A percentile compares a stretch with the other conserved stretches of the same genome.
phyloP scores from a whole-genome alignment of 164 flowering plant genomes.

The Chimonanthus praecox region DNA sequence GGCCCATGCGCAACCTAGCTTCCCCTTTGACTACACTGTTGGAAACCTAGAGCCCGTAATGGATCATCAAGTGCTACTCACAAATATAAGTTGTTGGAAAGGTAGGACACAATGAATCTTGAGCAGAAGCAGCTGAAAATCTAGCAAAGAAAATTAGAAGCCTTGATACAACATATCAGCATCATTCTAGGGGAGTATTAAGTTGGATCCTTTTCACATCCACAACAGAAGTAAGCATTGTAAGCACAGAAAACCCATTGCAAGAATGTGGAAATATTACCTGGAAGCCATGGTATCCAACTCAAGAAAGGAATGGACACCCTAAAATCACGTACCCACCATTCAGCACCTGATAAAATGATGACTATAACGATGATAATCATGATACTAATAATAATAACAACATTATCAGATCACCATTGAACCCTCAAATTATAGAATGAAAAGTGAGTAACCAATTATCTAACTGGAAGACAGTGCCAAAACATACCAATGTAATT shows the following conservation, averaged over 20 bases:
- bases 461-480: not conserved
- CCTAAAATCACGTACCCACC: slow-evolving; percentile 85
- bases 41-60: no score
- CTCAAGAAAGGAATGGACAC: slow-evolving; percentile 63
- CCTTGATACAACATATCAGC: not conserved
- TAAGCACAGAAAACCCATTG: not conserved
- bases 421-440: not conserved
- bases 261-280: slow-evolving; percentile 32
- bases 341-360: slow-evolving; percentile 70
- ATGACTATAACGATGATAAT: not conserved
- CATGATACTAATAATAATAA: no score
- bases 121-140: not conserved
- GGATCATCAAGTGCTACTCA: no score
- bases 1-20: no score
- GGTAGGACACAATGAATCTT: not conserved
- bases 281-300: slow-evolving; percentile 73
- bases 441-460: not conserved
- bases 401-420: not conserved
- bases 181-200: no score
- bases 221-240: not conserved
- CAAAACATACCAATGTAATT: not conserved
- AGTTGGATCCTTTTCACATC: not conserved
- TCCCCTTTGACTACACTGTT: no score
- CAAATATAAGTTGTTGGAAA: not conserved
- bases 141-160: not conserved